Conservation (phyloP, 78 protist genomes). For the Dictyostelium firmibasis region DNA sequence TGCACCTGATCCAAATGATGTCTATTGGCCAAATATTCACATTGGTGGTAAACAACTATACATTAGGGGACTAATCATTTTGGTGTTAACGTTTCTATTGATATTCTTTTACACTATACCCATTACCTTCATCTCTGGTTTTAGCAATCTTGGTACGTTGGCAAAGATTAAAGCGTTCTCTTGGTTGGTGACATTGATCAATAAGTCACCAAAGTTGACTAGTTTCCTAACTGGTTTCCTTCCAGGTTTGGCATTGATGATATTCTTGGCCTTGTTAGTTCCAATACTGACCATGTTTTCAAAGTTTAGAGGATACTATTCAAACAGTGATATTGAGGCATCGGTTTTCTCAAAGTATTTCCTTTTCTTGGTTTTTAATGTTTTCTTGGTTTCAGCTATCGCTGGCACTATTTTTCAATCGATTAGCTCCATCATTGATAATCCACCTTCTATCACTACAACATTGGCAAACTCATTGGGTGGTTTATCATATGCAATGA, state of each 20-base stretch:
- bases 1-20: slow-evolving; percentile 34
- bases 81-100: neutral
- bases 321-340: neutral
- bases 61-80: neutral
- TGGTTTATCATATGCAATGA: slow-evolving; percentile 22
- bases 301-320: neutral
- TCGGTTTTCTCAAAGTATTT: slow-evolving; percentile 32
- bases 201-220: neutral
- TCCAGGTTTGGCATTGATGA: slow-evolving; percentile 21
- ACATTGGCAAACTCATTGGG: slow-evolving; percentile 26
- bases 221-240: slow-evolving; percentile 44
- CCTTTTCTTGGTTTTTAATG: slow-evolving; percentile 69
- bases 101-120: slow-evolving; percentile 52
- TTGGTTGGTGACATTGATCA: slow-evolving; percentile 13
- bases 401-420: slow-evolving; percentile 55
- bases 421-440: slow-evolving; percentile 1
- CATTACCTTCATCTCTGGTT: slow-evolving; percentile 11
- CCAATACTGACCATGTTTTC: neutral
- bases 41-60: neutral
- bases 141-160: slow-evolving; percentile 39
- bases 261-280: slow-evolving; percentile 47
- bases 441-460: neutral
- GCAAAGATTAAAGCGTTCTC: slow-evolving; percentile 23
- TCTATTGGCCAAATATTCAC: slow-evolving; percentile 44
- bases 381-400: slow-evolving; percentile 45